Base-by-base conservation (phyloP, 257 asterid genomes). In the Fraxinus quadrangulata region DNA sequence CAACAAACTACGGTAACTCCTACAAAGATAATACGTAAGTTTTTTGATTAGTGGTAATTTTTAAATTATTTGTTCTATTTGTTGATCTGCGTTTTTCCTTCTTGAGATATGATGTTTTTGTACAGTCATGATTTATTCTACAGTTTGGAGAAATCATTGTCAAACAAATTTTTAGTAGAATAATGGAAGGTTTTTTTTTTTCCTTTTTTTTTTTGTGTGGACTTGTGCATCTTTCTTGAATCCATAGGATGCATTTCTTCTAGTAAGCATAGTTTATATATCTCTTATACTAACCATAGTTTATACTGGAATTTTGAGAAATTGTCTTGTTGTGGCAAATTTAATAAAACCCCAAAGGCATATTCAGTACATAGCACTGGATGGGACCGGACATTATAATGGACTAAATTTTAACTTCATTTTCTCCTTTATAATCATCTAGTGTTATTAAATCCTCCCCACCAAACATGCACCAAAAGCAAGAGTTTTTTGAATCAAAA, bases 11-110 rank as follows among this genome's bases (percentile, higher is more conserved):
- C 72, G 8, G 24, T 28, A 66, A 47, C 51, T 79, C 79, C 66
- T 77, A 75, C 24, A 75, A 78, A 70, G 75, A 79, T 80, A 47
- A 76, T 19, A 9, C 9, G 88, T 84, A 76, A 80, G 85, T 78
- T 70, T 26, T 39, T 82, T 47, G 4, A 16, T 42, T 5, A 6
- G 30, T n/a, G 28, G 30, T 21, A 21, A 21, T 21, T 21, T 56
- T 56, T n/a, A n/a, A 56, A 8, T 28, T 30, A 7, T 21, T 56
- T 19, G 26, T 56, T 21, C 12, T 47, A 47, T 47, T 13, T 1
- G 6, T 16, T 14, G 5, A 47, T 47, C 12, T 59, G 30, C 13
- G 1, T 36, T 49, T 65, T 13, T 51, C n/a, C 45, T 45, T 47
- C n/a, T 42, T 54, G 65, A 6, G 26, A 54, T 19, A 2, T 54